Evolutionary conservation across 805 yeast species (phyloP), one percentile per base, ranked within the genome.

Genomic region (Deakozyma indianensis): DNA sequence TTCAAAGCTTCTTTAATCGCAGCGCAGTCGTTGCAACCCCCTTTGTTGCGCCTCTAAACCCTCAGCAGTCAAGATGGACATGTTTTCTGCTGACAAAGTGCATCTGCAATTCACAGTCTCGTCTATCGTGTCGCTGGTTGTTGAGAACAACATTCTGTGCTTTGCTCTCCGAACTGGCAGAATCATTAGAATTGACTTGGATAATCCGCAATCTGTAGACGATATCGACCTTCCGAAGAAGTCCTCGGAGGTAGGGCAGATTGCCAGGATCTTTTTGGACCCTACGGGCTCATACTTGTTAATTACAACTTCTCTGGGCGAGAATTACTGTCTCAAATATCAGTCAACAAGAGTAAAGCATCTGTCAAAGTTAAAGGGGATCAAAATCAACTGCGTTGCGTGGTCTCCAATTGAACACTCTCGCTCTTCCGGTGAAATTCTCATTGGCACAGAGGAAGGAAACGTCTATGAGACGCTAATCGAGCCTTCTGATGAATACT

Each of bases 121-220:
- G 45, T 64, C 68, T 22, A 69, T 82, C 11, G 62, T 65, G 3
- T 60, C 71, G n/a, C 57, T 82, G 42, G 70, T 67, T 16, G 85
- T 79, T 3, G 62, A 69, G 21, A 66, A 69, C 48, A 81, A 82
- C 53, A 61, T 73, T 3, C 68, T 83, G 35, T 69, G 73, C 46
- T 62, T 82, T 42, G 75, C 79, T 0, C 64, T 77, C 46, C 64
- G 64, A 43, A 61, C 69, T 5, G 80, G 81, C 1, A 55, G 68
- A 15, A 60, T 83, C n/a, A 74, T 74, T 51, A 61, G 81, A n/a
- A 80, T 83, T 25, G 77, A 81, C 52, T 62, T 83, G 50, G 78
- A 75, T 43, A 68, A 69, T 43, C 92, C 92, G 1, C 75, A 80
- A 28, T 67, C 66, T 4, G 78, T 83, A 3, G 69, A 67, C 38